Evolutionary conservation across 768 basidiomycete genomes (phyloP), one percentile per base, ranked within the genome.

Genomic region (Candolleomyces aberdarensis): DNA sequence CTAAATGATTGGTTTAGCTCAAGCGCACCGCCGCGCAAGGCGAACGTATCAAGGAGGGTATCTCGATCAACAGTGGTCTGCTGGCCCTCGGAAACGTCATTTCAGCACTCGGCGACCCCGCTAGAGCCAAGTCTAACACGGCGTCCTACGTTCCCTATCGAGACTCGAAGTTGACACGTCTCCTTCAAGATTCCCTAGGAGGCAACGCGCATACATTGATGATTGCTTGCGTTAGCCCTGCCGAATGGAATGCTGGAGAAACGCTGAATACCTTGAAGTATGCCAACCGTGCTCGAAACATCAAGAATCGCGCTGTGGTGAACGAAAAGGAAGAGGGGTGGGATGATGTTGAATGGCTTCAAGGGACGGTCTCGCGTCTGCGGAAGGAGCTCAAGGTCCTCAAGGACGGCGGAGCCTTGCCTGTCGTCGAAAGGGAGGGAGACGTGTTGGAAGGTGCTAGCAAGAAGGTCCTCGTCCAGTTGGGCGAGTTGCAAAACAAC

Each of bases 121-220:
- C 91, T 46, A 86, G 92, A 56, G 87, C 89, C 41, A 92, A 92
- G 72, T 86, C 91, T 19, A 80, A 92, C 68, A 91, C 90, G 22
- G 88, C 87, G 19, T 87, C 91, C 17, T 94, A 99, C 75, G 83
- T 99, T 60, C 97, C 97, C 11, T 99, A 99, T 73, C 94, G 97
- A 54, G 97, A 98, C 75, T 98, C 96, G 13, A 99, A 98, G 74
- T 89, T 98, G 67, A 98, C 96, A 5, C 90, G 96, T 41, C 84
- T 97, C 50, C 79, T 97, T 3, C 94, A 97, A 87, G 96, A 98
- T 72, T 96, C 94, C 10, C 84, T 99, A 11, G 97, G 97, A 41
- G 97, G 97, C 49, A 99, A 98, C 75, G 90, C 96, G 1, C 92
- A 96, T 67, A 98, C 97, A 11, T 87, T 98, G 66, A 99, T 99